Conservation (phyloP, 495 filamentous ascomycete species). For the Aspergillus hancockii region DNA sequence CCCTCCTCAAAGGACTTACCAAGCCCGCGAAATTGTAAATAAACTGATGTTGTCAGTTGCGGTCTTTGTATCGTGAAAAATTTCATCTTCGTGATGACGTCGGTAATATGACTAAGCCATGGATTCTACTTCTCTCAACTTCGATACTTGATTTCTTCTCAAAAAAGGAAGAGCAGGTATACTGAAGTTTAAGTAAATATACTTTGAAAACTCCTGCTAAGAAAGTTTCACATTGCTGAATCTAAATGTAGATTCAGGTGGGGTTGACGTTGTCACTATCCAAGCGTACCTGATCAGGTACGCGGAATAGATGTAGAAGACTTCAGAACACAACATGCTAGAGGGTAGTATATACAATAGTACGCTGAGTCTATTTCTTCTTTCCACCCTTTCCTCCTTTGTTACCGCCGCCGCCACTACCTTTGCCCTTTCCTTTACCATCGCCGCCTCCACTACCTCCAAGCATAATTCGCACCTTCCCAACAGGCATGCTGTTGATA, state of each 20-base stretch:
- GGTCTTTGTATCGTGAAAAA: slow-evolving; percentile 13
- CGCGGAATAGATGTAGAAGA: background rate
- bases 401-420: slow-evolving; percentile 40
- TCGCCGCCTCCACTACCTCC: slow-evolving; percentile 49
- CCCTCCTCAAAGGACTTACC: slow-evolving; percentile 14
- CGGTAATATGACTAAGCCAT: slow-evolving; percentile 27
- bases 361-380: slow-evolving; percentile 29
- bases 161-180: too few relatives aligned
- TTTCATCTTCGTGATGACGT: slow-evolving; percentile 27
- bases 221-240: too few relatives aligned
- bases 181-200: too few relatives aligned
- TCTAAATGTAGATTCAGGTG: background rate
- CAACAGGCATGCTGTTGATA: slow-evolving; percentile 76
- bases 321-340: background rate
- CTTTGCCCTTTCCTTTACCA: slow-evolving; percentile 49
- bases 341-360: background rate
- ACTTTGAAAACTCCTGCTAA: too few relatives aligned
- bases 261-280: background rate
- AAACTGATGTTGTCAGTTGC: background rate
- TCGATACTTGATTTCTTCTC: background rate
- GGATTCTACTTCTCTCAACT: background rate
- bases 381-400: slow-evolving; percentile 50
- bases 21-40: slow-evolving; percentile 1
- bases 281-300: background rate
- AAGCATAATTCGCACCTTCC: slow-evolving; percentile 83